Evolutionary conservation across 2,329 filamentous ascomycete species (phyloP), one percentile per base, ranked within the genome.

Genomic region (Cytospora schulzeri): DNA sequence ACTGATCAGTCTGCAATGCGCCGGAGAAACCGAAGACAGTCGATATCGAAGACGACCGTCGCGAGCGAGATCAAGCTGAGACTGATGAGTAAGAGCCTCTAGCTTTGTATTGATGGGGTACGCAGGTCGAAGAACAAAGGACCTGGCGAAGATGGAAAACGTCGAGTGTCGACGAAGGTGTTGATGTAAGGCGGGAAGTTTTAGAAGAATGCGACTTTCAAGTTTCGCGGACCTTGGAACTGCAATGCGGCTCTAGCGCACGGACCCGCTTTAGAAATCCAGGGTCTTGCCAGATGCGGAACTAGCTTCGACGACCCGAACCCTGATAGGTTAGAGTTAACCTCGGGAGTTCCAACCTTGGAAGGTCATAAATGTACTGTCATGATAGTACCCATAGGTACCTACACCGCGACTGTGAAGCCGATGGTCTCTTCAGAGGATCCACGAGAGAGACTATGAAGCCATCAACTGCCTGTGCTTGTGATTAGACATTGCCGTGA

Each of bases 201-300:
- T 62, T 65, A 48, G 45, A 51, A 65, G 54, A 55, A 65, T 65
- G 59, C 59, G 59, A 65, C 61, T 62, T 29, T 33, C 38, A 26
- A 38, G 17, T 41, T 51, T 22, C 33, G n/a, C 6, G 45, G n/a
- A 48, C 45, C 45, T 29, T 56, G 29, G 22, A 54, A 62, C 45
- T 56, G 26, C 38, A 53, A 56, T 56, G 60, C 60, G 41, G 60
- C 60, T 62, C 60, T 41, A 26, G 19, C 52, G 60, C 53, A 56
- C 38, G 52, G 29, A 29, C 52, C 53, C 28, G 35, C 50, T 17
- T 28, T 14, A 29, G 22, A 8, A 62, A 15, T 45, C 31, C 45
- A 45, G 59, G 59, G 59, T 56, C 59, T 56, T 61, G 45, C 52
- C 33, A n/a, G 29, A 35, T 56, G 31, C 26, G 52, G 52, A 22